Percentiles rank a stretch among this genome's conserved stretches.
Conservation (phyloP, 805 yeast species). For the Metschnikowia henanensis region DNA sequence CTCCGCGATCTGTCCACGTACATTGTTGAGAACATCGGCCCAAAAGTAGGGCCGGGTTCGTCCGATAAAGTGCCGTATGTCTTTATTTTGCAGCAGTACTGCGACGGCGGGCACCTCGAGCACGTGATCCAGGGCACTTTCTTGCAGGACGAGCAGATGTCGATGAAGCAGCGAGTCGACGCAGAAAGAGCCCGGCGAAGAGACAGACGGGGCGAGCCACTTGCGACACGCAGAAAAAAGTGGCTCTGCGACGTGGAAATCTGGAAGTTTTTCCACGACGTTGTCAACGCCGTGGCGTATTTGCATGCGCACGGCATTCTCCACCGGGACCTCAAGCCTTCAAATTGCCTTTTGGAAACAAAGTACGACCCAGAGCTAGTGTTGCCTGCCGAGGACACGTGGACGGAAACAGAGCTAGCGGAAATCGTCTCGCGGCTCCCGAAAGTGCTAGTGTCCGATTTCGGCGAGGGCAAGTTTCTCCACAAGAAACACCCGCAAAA, state of each 20-base stretch:
- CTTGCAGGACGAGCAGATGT: conserved; percentile 21
- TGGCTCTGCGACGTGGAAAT: conserved; percentile 61
- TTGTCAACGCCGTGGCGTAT: conserved; percentile 67
- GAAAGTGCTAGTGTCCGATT: conserved; percentile 77
- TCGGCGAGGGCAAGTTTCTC: conserved; percentile 83
- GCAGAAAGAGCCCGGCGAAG: conserved; percentile 27
- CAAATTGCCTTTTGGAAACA: conserved; percentile 69
- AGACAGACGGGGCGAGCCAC: background rate
- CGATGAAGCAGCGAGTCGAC: conserved; percentile 29
- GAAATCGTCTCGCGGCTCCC: conserved; percentile 45
- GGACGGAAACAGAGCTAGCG: conserved; percentile 14
- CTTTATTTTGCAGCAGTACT: conserved; percentile 81
- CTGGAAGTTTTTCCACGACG: conserved; percentile 64
- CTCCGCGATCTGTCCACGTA: conserved; percentile 46
- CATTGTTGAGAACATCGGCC: conserved; percentile 22
- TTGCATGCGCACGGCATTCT: conserved; percentile 73
- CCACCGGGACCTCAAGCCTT: conserved; percentile 90
- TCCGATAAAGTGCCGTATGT: conserved; percentile 59
- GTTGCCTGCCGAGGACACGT: background rate
- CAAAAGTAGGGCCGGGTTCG: background rate
- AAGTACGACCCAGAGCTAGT: conserved; percentile 20
- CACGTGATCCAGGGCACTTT: conserved; percentile 44
- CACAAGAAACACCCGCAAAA: conserved; percentile 39
- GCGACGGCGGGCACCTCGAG: conserved; percentile 86
- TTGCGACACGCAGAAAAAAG: background rate